These are phyloP conservation scores for Brassica balearica DNA, from an alignment of 441 rosid genomes.

Conservation along the genomic window DNA sequence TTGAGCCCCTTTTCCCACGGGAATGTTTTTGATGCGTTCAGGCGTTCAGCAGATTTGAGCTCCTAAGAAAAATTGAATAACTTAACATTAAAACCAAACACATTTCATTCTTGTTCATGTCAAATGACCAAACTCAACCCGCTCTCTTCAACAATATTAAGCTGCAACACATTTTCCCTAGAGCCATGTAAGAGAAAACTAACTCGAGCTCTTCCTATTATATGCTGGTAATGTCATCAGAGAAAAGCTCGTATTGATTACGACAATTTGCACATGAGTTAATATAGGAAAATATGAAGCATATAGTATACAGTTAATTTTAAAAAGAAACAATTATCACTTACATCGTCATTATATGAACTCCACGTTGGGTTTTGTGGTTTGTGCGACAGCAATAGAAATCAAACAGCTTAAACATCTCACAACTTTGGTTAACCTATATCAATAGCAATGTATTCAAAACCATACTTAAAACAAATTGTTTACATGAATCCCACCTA, in stretches of 20 bases:
- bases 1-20: slow-evolving; percentile 89
- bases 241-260: slow-evolving; percentile 88
- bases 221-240: slow-evolving; percentile 76
- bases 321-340: not conserved
- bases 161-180: slow-evolving; percentile 14
- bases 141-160: slow-evolving; percentile 5
- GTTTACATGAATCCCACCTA: not conserved
- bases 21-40: slow-evolving; percentile 98
- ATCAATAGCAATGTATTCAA: not conserved
- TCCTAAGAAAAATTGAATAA: slow-evolving; percentile 97
- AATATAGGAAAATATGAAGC: slow-evolving; percentile 52
- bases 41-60: slow-evolving; percentile 98
- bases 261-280: slow-evolving; percentile 83
- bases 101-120: slow-evolving; percentile 25
- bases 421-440: not conserved
- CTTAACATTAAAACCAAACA: slow-evolving; percentile 86
- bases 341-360: not conserved
- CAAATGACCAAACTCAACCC: slow-evolving; percentile 9
- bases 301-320: not conserved
- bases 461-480: not conserved
- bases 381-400: not conserved
- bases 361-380: not conserved
- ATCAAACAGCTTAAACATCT: not conserved
- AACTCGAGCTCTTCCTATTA: slow-evolving; percentile 90
- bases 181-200: slow-evolving; percentile 37